Evolutionary conservation across 179 eudicot genomes (phyloP).

Genomic region (Silene noctiflora): DNA sequence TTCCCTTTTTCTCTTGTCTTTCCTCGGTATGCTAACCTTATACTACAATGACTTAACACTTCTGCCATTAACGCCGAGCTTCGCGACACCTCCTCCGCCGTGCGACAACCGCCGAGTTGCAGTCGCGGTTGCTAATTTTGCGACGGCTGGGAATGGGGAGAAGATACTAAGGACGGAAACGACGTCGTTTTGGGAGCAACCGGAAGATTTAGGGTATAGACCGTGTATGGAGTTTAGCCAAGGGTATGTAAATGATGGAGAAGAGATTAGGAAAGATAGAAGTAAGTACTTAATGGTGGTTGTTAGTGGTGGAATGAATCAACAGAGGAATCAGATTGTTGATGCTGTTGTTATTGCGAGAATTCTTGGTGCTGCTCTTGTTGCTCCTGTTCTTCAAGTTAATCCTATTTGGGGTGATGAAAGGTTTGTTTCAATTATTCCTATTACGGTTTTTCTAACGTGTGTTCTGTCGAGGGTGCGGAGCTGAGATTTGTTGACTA

Average conservation of each 20-base stretch:
- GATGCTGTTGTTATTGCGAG: conserved; percentile 97
- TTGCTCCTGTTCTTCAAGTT: conserved; percentile 85
- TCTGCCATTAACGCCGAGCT: conserved; percentile 32
- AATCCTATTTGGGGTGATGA: conserved; percentile 95
- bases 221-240: conserved; percentile 63
- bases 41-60: conserved; percentile 42
- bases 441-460: neutral
- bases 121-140: neutral
- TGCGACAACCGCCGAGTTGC: neutral
- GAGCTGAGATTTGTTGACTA: too few species aligned
- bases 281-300: conserved; percentile 72
- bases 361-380: conserved; percentile 85
- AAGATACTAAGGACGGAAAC: conserved; percentile 10
- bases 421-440: conserved; percentile 35
- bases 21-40: conserved; percentile 44
- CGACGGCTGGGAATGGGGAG: neutral
- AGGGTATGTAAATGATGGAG: conserved; percentile 38
- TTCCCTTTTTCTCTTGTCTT: conserved; percentile 38
- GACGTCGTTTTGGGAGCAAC: conserved; percentile 67
- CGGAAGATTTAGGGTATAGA: conserved; percentile 68
- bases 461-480: too few species aligned
- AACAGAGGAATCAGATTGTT: conserved; percentile 96
- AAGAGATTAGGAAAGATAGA: conserved; percentile 39
- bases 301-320: conserved; percentile 90
- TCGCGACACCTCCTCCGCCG: conserved; percentile 41